phyloP scores from a whole-genome alignment of 2,329 filamentous ascomycete genomes.

The Clonostachys chloroleuca region DNA sequence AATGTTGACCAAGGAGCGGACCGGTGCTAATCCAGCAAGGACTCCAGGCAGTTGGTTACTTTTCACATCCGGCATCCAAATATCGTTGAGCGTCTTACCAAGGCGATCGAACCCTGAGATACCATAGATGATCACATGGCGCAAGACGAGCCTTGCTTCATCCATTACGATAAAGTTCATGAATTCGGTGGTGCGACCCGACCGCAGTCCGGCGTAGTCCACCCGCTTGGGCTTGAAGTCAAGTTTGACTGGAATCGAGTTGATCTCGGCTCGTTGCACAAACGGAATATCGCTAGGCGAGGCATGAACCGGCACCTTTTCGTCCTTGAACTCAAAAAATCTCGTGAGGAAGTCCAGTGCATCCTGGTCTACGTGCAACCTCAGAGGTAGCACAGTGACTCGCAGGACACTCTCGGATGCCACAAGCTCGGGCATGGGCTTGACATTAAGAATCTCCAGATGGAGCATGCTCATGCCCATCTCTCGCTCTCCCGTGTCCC shows the following conservation, averaged over 20 bases:
- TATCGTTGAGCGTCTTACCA: conserved; percentile 85
- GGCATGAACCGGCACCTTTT: conserved; percentile 47
- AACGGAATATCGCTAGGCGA: conserved; percentile 75
- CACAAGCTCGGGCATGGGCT: conserved; percentile 76
- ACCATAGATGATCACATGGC: conserved; percentile 89
- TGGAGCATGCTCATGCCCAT: conserved; percentile 87
- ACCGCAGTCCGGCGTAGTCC: conserved; percentile 87
- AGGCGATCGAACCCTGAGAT: conserved; percentile 86
- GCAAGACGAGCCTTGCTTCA: conserved; percentile 77
- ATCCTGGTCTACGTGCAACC: conserved; percentile 95
- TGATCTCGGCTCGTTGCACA: conserved; percentile 84
- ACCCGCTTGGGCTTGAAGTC: conserved; percentile 99
- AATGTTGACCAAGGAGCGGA: conserved; percentile 89
- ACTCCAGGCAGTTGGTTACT: conserved; percentile 85
- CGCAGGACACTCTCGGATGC: conserved; percentile 87
- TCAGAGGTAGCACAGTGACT: conserved; percentile 73
- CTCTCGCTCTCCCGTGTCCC: conserved; percentile 81
- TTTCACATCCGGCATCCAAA: conserved; percentile 94
- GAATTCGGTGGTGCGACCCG: conserved; percentile 92
- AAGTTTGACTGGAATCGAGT: conserved; percentile 73
- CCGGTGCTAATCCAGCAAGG: conserved; percentile 80
- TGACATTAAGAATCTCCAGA: conserved; percentile 82
- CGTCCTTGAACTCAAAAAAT: conserved; percentile 97
- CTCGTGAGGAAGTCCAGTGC: conserved; percentile 94
- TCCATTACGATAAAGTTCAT: conserved; percentile 98